phyloP scores from a whole-genome alignment of 768 basidiomycete species.

The Tylopilus vinaceipallidus region DNA sequence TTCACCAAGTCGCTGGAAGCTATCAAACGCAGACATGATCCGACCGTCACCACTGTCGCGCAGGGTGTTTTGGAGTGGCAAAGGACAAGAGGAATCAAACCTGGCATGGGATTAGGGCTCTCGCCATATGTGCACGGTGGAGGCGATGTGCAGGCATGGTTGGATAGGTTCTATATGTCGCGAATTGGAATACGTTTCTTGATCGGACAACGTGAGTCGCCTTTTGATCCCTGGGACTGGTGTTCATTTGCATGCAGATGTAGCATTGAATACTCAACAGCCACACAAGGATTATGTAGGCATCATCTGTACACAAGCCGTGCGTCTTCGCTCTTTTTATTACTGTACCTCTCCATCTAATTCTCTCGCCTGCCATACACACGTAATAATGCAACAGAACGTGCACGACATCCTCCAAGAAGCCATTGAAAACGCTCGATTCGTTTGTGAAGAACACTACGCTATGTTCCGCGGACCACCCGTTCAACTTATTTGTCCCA shows the following conservation, averaged over 20 bases:
- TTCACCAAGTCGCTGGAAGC: slow-evolving; percentile 86
- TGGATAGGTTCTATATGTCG: slow-evolving; percentile 96
- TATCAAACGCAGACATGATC: slow-evolving; percentile 95
- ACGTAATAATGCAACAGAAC: slow-evolving; percentile 48
- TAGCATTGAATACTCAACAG: slow-evolving; percentile 90
- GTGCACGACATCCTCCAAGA: slow-evolving; percentile 98
- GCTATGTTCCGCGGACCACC: slow-evolving; percentile 95
- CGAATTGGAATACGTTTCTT: slow-evolving; percentile 95
- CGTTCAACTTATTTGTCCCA: slow-evolving; percentile 93
- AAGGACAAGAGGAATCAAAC: slow-evolving; percentile 38
- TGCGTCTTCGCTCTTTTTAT: slow-evolving; percentile 36
- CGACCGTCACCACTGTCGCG: slow-evolving; percentile 95
- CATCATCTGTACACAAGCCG: slow-evolving; percentile 92
- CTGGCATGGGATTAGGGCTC: slow-evolving; percentile 29
- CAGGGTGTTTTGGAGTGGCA: slow-evolving; percentile 99
- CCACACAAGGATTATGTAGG: slow-evolving; percentile 92
- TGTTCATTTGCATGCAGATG: slow-evolving; percentile 51
- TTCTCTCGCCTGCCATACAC: not conserved
- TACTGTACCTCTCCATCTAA: not conserved
- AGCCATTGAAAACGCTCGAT: slow-evolving; percentile 95
- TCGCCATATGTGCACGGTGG: slow-evolving; percentile 58
- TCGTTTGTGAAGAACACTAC: slow-evolving; percentile 94
- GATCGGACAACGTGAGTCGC: slow-evolving; percentile 84
- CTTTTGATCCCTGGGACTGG: not conserved
- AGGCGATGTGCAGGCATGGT: slow-evolving; percentile 88